Evolutionary conservation across 768 basidiomycete genomes (phyloP), one percentile per base, ranked within the genome.

Genomic region (Amylocystis lapponica): DNA sequence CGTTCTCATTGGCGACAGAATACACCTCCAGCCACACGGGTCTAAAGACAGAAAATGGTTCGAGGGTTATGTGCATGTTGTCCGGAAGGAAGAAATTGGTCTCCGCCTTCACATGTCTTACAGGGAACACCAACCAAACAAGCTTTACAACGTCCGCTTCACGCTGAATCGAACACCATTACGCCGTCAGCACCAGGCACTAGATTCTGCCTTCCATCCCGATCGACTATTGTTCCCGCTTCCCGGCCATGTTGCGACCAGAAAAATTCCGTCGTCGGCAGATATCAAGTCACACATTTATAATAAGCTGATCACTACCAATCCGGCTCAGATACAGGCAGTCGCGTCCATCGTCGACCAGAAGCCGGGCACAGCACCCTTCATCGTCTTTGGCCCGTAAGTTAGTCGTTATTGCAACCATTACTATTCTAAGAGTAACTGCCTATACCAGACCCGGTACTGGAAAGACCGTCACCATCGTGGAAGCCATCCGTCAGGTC

Each of bases 371-470:
- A 65, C 70, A 5, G 56, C 66, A 1, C 80, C 80, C 0, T 81
- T 81, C 49, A 58, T 78, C 14, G 64, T 82, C 13, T 81, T 78
- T 56, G 80, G 80, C 17, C 80, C 80, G 76, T 79, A 55, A 58
- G 79, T 62, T 19, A 5, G 6, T 7, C 27, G 14, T 13, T 7
- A 33, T n/a, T 33, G 14, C 25, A 23, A 21, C 26, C 16, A 36
- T 14, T 11, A 45, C 20, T 7, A 5, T 7, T 19, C 5, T 7
- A 13, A n/a, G n/a, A 33, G n/a, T 27, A n/a, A 7, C 14, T 13
- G 19, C 5, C 5, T 19, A n/a, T 6, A n/a, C 11, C 39, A 68
- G 67, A 4, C 67, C 67, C 0, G 67, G 67, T 4, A 67, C 66
- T 2, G 66, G 66, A 11, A 68, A 68, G 48, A 68, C 66, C 2